Evolutionary conservation across 208 protist species (phyloP), one percentile per base, ranked within the genome.

Genomic region (Porcisia deanei): DNA sequence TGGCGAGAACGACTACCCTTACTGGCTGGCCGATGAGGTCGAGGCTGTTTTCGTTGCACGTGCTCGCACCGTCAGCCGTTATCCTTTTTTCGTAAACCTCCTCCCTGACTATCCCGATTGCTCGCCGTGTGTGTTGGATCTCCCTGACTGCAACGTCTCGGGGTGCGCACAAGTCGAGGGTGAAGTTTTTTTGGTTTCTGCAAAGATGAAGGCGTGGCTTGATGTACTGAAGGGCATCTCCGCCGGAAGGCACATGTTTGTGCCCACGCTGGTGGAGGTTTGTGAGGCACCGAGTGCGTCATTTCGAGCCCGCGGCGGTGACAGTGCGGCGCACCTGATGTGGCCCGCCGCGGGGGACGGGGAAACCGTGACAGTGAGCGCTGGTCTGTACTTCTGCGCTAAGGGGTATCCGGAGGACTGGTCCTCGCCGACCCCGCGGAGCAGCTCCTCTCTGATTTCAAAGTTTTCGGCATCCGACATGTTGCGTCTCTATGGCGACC

Each of bases 1-100:
- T 12, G 85, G 85, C 1, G 84, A 94, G 79, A 92, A 86, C 71
- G 80, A 94, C 76, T 94, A 94, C 74, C 71, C 84, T 9, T 90
- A 83, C 65, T 94, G 90, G 88, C 71, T 94, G 61, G 90, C 84
- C 2, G 77, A 92, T 64, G 79, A 76, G 10, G 30, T 65, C 10
- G 79, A 90, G 63, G 83, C 88, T 12, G 57, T 74, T 25, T 94
- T 92, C 65, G 67, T 94, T 20, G 77, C 79, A 7, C 73, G 69
- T 49, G 88, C 80, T 22, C 68, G 75, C 37, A 94, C 90, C 4
- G 58, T 76, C 12, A 72, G 80, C 34, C 79, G 80, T 41, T 92
- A 92, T 70, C 90, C 90, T 20, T 59, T 92, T 60, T 94, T 91
- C 77, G 85, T 92, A 8, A 89, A 85, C 69, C 79, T 92, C 22